Percentiles rank a stretch among this genome's conserved stretches.
Conservation (phyloP, 441 rosid genomes). For the Mallotus repandus region DNA sequence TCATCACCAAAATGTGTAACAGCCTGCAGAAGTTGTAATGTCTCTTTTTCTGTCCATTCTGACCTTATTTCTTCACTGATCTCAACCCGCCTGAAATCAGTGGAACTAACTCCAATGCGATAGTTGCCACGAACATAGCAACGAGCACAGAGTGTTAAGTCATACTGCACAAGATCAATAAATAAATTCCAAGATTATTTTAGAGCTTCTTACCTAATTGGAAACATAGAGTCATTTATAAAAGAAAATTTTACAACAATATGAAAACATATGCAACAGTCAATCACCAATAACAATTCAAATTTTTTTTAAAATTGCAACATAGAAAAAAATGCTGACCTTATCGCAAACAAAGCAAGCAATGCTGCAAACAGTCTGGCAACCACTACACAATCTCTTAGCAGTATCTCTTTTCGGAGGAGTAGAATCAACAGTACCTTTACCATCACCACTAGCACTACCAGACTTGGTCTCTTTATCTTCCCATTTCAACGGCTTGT, state of each 20-base stretch:
- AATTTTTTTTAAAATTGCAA: not conserved
- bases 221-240: not conserved
- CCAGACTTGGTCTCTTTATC: constrained; percentile 60
- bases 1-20: constrained; percentile 83
- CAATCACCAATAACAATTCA: not conserved
- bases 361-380: constrained; percentile 75
- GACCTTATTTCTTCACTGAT: constrained; percentile 65
- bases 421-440: constrained; percentile 24
- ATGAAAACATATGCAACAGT: not conserved
- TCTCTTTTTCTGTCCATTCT: constrained; percentile 92
- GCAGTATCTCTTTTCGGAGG: constrained; percentile 38
- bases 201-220: not conserved
- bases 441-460: constrained; percentile 12
- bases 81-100: constrained; percentile 92
- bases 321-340: constrained; percentile 34
- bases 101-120: constrained; percentile 68
- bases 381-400: constrained; percentile 68
- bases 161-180: constrained; percentile 48
- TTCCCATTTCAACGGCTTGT: constrained; percentile 81
- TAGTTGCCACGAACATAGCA: constrained; percentile 93
- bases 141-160: constrained; percentile 88
- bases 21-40: constrained; percentile 77
- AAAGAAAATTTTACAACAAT: not conserved
- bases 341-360: constrained; percentile 89
- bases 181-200: not conserved